A percentile compares a stretch with the other conserved stretches of the same genome.
Evolutionary conservation across 2,329 filamentous ascomycete genomes (phyloP).

Genomic region (Pyricularia sp.): DNA sequence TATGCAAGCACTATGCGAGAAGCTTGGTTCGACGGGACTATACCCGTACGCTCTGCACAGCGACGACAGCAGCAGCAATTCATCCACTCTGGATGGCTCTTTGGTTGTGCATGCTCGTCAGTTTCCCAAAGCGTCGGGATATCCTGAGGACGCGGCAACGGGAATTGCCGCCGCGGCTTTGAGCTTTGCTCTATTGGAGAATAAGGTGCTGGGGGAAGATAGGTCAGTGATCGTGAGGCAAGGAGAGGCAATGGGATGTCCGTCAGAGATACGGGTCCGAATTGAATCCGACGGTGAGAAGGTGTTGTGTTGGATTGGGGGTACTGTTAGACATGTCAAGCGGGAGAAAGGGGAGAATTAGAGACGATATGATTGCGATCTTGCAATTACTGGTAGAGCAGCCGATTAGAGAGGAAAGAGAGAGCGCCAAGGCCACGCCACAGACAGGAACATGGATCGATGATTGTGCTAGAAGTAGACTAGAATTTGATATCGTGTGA

Average conservation of each 20-base stretch:
- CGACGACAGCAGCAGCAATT: not conserved
- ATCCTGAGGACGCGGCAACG: constrained; percentile 1
- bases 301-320: not conserved
- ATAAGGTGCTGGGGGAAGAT: not conserved
- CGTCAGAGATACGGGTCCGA: not conserved
- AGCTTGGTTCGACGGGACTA: not conserved
- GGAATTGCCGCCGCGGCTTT: not conserved
- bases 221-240: not conserved
- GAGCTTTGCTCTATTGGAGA: not conserved
- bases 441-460: not conserved
- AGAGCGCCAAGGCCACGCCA: not conserved
- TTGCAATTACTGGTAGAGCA: too few species aligned
- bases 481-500: not conserved
- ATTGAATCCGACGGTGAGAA: not conserved
- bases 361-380: not conserved
- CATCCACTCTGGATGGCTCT: not conserved
- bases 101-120: not conserved
- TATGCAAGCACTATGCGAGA: not conserved
- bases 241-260: constrained; percentile 1
- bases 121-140: not conserved
- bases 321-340: not conserved
- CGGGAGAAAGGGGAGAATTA: not conserved
- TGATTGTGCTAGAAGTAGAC: too few species aligned
- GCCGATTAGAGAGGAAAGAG: not conserved
- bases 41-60: not conserved